Conservation (phyloP, 768 basidiomycete genomes). For the Nidularia sp. region DNA sequence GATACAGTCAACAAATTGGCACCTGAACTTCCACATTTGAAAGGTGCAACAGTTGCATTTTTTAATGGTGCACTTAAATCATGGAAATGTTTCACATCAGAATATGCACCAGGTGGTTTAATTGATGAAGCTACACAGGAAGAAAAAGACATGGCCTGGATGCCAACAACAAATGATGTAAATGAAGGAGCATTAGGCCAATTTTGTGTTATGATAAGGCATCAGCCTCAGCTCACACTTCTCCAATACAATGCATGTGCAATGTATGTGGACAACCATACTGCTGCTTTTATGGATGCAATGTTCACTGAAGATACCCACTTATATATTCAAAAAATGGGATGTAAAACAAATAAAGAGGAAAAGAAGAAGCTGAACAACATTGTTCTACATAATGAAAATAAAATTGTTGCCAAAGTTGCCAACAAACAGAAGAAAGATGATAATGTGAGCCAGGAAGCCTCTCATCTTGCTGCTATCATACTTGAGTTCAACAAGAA, state of each 20-base stretch:
- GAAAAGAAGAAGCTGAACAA: too few species aligned
- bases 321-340: too few species aligned
- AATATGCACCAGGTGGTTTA: conserved; percentile 20
- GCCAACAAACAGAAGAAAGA: too few species aligned
- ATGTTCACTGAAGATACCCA: too few species aligned
- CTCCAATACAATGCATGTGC: conserved; percentile 16
- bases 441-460: too few species aligned
- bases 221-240: conserved; percentile 12
- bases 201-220: conserved; percentile 11
- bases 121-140: conserved; percentile 16
- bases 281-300: conserved; percentile 18
- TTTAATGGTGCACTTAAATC: conserved; percentile 12
- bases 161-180: conserved; percentile 24
- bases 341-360: too few species aligned
- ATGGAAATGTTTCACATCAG: conserved; percentile 17
- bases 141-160: conserved; percentile 17
- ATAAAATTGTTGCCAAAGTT: too few species aligned
- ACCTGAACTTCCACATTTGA: background rate
- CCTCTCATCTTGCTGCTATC: too few species aligned
- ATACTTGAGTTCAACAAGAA: too few species aligned
- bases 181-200: conserved; percentile 23
- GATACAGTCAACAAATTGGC: background rate
- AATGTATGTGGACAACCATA: conserved; percentile 18
- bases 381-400: too few species aligned
- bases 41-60: conserved; percentile 9